Evolutionary conservation across 1,139 yeast genomes (phyloP), one percentile per base, ranked within the genome.

Genomic region (Sugiyamaella sp.): DNA sequence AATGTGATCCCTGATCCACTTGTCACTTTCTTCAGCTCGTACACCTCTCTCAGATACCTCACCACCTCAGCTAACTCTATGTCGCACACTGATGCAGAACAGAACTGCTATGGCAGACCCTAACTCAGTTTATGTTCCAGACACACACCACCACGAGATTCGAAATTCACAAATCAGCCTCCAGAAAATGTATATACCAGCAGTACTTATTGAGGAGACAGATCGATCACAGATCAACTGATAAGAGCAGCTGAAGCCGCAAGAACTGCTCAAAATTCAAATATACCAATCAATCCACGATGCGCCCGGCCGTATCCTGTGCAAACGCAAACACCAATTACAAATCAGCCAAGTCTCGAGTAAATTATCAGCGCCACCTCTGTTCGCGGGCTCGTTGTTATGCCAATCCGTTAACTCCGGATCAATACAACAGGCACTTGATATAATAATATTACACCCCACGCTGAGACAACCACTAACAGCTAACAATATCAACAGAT

Each of bases 381-480:
- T n/a, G n/a, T n/a, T n/a, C n/a, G n/a, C n/a, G n/a, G n/a, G n/a
- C 14, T 12, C 14, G 14, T 32, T 32, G 5, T 5, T 32, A 12
- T 5, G 20, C 9, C 4, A 38, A 38, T 20, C 42, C 42, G 42
- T 20, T 38, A 38, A 20, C 42, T 38, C 42, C 42, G 42, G 21
- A 38, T 38, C 42, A 12, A 20, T 14, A 4, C 29, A 25, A 14
- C 24, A 2, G n/a, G 12, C 8, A 38, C 22, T 19, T 17, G 24
- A 38, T 38, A 38, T 38, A 20, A 14, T 14, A 14, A 29, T 29
- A 29, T 29, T 24, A 5, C 29, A 24, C 29, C 5, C 9, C 29
- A 24, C 29, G 10, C 9, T 6, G 29, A 24, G 29, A 24, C 29
- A 6, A 5, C 29, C 5, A 24, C 29, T 24, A 10, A 24, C 10